phyloP scores from a whole-genome alignment of 257 asterid genomes.

The Plectranthus barbatus region DNA sequence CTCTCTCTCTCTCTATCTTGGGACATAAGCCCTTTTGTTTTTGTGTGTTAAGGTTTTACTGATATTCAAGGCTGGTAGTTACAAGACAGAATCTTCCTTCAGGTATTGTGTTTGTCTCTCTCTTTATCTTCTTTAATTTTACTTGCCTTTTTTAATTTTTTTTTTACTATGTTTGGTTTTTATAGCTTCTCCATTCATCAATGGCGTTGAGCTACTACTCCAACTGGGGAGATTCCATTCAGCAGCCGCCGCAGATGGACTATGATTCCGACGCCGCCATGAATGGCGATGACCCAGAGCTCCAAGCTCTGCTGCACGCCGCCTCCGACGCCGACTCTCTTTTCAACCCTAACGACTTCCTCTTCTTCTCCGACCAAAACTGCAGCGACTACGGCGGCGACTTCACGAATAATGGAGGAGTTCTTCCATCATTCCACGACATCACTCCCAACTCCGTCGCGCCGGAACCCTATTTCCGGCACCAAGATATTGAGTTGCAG shows the following conservation, averaged over 20 bases:
- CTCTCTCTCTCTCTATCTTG: no score
- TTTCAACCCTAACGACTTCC: conserved; percentile 5
- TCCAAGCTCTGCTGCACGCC: conserved; percentile 5
- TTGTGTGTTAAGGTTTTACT: conserved; percentile 15
- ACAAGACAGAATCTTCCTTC: conserved; percentile 24
- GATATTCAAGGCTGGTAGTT: conserved; percentile 19
- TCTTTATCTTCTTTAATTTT: neutral
- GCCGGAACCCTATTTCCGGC: neutral
- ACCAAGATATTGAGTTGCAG: conserved; percentile 3
- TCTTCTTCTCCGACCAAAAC: no score
- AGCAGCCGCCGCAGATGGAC: no score
- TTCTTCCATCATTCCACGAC: no score
- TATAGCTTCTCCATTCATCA: conserved; percentile 14
- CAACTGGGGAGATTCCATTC: conserved; percentile 21
- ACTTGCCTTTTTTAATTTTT: no score
- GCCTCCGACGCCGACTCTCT: neutral
- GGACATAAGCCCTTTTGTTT: neutral
- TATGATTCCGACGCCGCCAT: no score
- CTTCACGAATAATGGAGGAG: no score
- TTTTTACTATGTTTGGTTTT: no score
- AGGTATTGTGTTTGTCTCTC: conserved; percentile 23
- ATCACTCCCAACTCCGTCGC: neutral
- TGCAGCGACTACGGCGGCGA: no score
- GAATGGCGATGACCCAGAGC: conserved; percentile 12
- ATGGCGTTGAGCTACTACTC: conserved; percentile 43